Evolutionary conservation across 129 eudicot species (phyloP).

Genomic region (Calendula officinalis): DNA sequence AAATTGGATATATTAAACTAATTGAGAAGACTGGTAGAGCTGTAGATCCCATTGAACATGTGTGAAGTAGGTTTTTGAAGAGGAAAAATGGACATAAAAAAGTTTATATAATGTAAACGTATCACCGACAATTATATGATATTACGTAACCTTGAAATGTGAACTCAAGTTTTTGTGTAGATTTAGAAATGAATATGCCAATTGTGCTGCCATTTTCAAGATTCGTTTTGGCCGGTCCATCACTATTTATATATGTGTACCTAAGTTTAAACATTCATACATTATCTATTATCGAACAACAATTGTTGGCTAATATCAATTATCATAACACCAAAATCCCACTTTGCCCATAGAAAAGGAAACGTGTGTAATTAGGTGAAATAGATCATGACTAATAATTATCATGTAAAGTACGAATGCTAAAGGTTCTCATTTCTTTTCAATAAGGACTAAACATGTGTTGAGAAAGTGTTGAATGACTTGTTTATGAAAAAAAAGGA

Average conservation of each 20-base stretch:
- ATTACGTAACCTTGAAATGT: constrained; percentile 1
- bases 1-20: neutral
- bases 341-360: neutral
- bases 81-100: neutral
- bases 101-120: neutral
- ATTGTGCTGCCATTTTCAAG: neutral
- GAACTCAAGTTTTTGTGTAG: neutral
- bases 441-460: constrained; percentile 10
- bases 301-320: neutral
- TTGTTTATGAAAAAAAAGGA: neutral
- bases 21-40: neutral
- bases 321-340: neutral
- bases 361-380: neutral
- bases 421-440: neutral
- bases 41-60: neutral
- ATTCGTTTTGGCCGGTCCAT: constrained; percentile 4
- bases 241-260: neutral
- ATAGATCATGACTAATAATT: too few species aligned
- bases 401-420: neutral
- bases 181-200: neutral
- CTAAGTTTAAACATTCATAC: neutral
- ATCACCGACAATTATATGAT: neutral
- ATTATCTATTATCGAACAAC: neutral
- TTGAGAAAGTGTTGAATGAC: neutral
- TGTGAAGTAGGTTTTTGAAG: neutral